Conservation (phyloP, 2,329 filamentous ascomycete species). For the Didymella lethalis region DNA sequence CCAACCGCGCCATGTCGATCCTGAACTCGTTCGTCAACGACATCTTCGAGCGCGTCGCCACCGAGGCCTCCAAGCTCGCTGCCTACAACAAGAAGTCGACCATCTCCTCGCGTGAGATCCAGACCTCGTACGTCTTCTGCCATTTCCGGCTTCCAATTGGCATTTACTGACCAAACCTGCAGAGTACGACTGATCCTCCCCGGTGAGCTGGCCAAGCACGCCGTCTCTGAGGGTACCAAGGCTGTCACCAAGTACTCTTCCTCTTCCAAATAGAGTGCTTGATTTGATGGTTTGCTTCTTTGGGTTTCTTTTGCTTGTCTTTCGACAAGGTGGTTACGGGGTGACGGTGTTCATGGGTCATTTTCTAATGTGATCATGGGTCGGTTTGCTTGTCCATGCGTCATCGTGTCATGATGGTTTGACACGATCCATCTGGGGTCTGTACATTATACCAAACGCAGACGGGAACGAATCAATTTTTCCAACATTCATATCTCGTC, state of each 20-base stretch:
- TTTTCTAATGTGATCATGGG: constrained; percentile 62
- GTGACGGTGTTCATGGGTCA: constrained; percentile 55
- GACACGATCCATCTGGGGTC: constrained; percentile 50
- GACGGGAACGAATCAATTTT: constrained; percentile 53
- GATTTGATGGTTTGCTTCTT: constrained; percentile 54
- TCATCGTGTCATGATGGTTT: constrained; percentile 48
- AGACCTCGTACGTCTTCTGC: constrained; percentile 76
- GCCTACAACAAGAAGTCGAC: constrained; percentile 99
- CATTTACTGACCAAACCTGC: constrained; percentile 38
- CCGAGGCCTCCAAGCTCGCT: constrained; percentile 97
- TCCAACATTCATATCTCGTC: constrained; percentile 45
- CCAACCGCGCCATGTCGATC: constrained; percentile 99
- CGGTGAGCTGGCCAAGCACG: constrained; percentile 99
- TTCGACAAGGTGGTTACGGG: constrained; percentile 54
- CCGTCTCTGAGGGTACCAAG: constrained; percentile 99
- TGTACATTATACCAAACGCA: constrained; percentile 54
- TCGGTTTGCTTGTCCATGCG: constrained; percentile 55
- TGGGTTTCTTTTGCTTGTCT: constrained; percentile 62
- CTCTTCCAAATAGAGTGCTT: constrained; percentile 86
- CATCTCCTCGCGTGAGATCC: constrained; percentile 98
- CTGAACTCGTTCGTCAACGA: constrained; percentile 99
- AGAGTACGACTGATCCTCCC: constrained; percentile 95
- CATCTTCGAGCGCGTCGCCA: constrained; percentile 99
- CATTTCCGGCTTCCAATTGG: not conserved
- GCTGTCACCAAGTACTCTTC: constrained; percentile 99